Evolutionary conservation across 352 stramenopile species (phyloP).

Genomic region (Globisporangium nodosum): DNA sequence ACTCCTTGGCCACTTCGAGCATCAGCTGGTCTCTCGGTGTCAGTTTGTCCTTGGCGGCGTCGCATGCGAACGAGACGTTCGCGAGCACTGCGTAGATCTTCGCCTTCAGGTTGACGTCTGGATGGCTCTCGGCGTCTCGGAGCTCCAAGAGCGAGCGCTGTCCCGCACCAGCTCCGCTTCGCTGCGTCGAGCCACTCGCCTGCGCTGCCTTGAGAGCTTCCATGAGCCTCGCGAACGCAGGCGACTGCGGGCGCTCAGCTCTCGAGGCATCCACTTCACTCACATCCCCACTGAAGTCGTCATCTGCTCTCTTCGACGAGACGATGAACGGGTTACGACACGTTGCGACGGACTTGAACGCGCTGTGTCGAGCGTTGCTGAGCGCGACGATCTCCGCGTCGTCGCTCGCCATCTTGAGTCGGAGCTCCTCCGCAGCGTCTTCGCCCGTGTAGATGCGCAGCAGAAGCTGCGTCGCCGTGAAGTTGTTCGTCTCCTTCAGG

Average conservation of each 20-base stretch:
- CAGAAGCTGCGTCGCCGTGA: conserved; percentile 49
- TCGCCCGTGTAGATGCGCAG: conserved; percentile 64
- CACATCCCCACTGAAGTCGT: background rate
- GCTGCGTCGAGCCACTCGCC: background rate
- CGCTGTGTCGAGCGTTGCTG: conserved; percentile 28
- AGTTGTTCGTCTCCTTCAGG: conserved; percentile 37
- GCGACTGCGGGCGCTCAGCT: conserved; percentile 33
- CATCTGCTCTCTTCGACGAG: conserved; percentile 3
- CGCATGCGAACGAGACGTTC: conserved; percentile 48
- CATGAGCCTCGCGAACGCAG: conserved; percentile 67
- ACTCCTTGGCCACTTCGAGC: conserved; percentile 73
- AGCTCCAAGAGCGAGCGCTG: conserved; percentile 25
- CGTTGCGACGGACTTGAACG: conserved; percentile 44
- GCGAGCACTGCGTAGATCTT: conserved; percentile 68
- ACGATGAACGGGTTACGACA: conserved; percentile 42
- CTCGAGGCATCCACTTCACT: conserved; percentile 1
- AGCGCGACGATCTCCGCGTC: conserved; percentile 18
- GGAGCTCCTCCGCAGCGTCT: conserved; percentile 34
- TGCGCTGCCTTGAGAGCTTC: conserved; percentile 59
- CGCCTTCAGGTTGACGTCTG: conserved; percentile 54
- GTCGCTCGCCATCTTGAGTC: conserved; percentile 1
- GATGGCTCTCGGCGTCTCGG: conserved; percentile 27
- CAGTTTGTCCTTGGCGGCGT: conserved; percentile 17
- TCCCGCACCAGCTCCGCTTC: background rate
- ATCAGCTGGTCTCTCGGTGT: conserved; percentile 48